Evolutionary conservation across 768 basidiomycete genomes (phyloP).

Genomic region (Boletus fagicola): DNA sequence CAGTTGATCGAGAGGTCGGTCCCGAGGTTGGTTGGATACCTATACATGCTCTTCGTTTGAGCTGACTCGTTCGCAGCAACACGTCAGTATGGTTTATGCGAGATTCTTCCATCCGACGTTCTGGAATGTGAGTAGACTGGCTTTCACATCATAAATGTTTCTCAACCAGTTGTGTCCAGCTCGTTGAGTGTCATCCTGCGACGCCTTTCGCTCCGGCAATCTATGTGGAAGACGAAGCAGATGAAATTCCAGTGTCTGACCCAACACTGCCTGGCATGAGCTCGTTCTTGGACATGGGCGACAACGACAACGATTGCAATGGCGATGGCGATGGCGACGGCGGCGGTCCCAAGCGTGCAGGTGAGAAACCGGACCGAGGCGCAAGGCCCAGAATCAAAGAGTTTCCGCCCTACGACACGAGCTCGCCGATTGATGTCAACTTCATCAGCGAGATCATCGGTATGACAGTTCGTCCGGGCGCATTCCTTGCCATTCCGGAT

Average conservation of each 20-base stretch:
- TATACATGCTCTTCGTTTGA: background rate
- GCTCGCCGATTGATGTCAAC: background rate
- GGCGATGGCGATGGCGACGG: background rate
- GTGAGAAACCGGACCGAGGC: background rate
- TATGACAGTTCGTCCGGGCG: background rate
- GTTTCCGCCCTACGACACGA: slow-evolving; percentile 17
- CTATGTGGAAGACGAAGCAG: slow-evolving; percentile 19
- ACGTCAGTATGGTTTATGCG: slow-evolving; percentile 24
- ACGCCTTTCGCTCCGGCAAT: slow-evolving; percentile 19
- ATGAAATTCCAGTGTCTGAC: slow-evolving; percentile 2
- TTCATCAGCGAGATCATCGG: slow-evolving; percentile 18
- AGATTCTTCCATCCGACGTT: slow-evolving; percentile 21
- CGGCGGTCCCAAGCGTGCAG: background rate
- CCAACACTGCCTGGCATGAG: slow-evolving; percentile 7
- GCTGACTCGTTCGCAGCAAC: slow-evolving; percentile 2
- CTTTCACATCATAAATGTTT: background rate
- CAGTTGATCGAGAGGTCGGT: slow-evolving; percentile 10
- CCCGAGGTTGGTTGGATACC: slow-evolving; percentile 3
- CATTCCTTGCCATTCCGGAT: slow-evolving; percentile 15
- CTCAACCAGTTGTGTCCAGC: background rate
- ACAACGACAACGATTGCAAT: background rate
- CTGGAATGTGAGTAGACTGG: slow-evolving; percentile 16
- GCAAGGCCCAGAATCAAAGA: background rate
- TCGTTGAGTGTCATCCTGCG: slow-evolving; percentile 15
- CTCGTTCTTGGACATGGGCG: slow-evolving; percentile 16